Base-by-base conservation (phyloP, 352 stramenopile genomes). In the Phytophthora meadii region DNA sequence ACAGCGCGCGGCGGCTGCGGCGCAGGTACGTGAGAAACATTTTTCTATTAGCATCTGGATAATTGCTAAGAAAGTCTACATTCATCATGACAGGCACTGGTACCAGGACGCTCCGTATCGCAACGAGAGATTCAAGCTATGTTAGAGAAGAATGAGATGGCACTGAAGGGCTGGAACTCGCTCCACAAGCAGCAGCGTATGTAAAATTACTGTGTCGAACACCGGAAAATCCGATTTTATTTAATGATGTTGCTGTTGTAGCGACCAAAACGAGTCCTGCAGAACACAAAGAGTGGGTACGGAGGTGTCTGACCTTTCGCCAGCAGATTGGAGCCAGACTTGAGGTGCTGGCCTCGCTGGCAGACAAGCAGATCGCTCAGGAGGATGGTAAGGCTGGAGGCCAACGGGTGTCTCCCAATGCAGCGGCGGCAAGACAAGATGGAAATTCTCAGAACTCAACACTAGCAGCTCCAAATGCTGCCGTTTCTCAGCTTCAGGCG, bases 111-210 rank as follows among this genome's bases (percentile, higher is more conserved):
- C 24, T 86, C 85, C 45, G 40, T 86, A 5, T 83, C 83, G 17
- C 76, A 76, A 22, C 70, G 60, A 11, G 87, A 95, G 55, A 90
- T 95, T 7, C 85, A 95, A 56, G 65, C 68, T 39, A 91, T 94
- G 83, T 75, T 95, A n/a, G 85, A 95, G 59, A 93, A 93, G 69
- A 95, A 95, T 61, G 87, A 95, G 56, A 72, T 76, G 15, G 83
- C 84, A n/a, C 54, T 95, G 3, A 82, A 79, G 41, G 79, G 76
- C 34, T 95, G 87, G 87, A 89, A 84, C 9, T 68, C 71, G 39
- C 79, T 95, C 24, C 81, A 93, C 40, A 77, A 86, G 19, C 83
- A 92, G 54, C 77, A 93, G 41, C 87, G 87, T 95, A 36, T 36
- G 30, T 36, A 12, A 77, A 47, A 83, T 80, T 0, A 1, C 5